Base-by-base conservation (phyloP, 2,329 filamentous ascomycete genomes). In the Tolypocladium album region DNA sequence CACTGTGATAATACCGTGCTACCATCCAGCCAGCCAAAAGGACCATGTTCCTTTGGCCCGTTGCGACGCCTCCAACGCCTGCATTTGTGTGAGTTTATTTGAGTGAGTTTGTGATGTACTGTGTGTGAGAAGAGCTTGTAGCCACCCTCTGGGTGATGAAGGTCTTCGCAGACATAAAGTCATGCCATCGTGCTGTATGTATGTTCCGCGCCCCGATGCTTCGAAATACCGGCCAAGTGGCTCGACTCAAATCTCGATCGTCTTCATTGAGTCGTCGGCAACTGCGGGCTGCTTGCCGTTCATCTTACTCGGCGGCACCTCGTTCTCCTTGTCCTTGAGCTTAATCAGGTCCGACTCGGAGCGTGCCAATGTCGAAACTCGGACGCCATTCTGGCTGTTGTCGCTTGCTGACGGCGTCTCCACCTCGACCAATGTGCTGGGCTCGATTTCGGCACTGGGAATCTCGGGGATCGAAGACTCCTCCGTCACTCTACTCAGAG, bases 401-500 rank as follows among this genome's bases (percentile, higher is more conserved):
- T 75, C 73, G 65, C 76, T 82, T 22, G 72, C 72, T n/a, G 76
- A 72, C 2, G 80, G 81, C 4, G 79, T 82, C 52, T 83, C 81
- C 3, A 84, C 78, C 67, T 84, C 81, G 45, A 85, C 80, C 20
- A 85, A 75, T 63, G 80, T 82, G 58, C 75, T 72, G 22, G 78
- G 74, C 62, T 79, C 75, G 56, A 77, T 73, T 8, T 70, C 63
- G 52, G 71, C 70, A 40, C 66, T 69, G 61, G 63, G 74, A 66
- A 71, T 76, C 56, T 77, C 75, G 4, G 76, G 74, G 55, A 76
- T 71, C 34, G 72, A 67, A 12, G 73, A 68, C 71, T 93, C 90
- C 73, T 93, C 90, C 0, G 87, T 83, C 17, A 93, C 89, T 63
- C 87, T 81, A 57, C 88, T 87, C 60, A 93, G 76, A 20, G 89